Conservation (phyloP, 2,329 filamentous ascomycete genomes). For the Septoria petroselini region DNA sequence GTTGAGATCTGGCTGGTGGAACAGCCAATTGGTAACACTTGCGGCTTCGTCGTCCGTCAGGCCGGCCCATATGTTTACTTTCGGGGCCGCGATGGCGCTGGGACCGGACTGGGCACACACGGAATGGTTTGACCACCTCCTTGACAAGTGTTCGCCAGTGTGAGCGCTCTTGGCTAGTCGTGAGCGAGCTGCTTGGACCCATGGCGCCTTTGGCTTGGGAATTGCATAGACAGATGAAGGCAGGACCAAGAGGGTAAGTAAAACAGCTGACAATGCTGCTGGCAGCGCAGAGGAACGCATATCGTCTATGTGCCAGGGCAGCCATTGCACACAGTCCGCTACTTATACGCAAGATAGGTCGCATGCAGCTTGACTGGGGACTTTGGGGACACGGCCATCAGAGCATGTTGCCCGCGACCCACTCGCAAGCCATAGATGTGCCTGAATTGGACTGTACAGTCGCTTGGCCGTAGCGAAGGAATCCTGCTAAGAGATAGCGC, state of each 20-base stretch:
- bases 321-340: no score
- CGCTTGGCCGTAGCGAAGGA: no score
- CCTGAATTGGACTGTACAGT: no score
- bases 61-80: slow-evolving; percentile 45
- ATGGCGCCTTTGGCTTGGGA: slow-evolving; percentile 26
- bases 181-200: slow-evolving; percentile 25
- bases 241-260: background rate
- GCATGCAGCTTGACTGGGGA: no score
- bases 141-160: slow-evolving; percentile 8
- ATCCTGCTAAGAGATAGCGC: no score
- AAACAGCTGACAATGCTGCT: no score
- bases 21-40: slow-evolving; percentile 42
- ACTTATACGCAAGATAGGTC: no score
- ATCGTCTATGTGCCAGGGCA: no score
- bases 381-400: no score
- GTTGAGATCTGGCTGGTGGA: slow-evolving; percentile 43
- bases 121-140: slow-evolving; percentile 18
- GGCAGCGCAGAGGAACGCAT: no score
- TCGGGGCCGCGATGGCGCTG: slow-evolving; percentile 37
- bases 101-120: slow-evolving; percentile 18
- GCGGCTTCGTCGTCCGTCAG: slow-evolving; percentile 42
- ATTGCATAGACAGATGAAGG: slow-evolving; percentile 1
- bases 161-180: slow-evolving; percentile 18
- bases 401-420: no score
- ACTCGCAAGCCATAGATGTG: no score